Evolutionary conservation across 139 green algal species (phyloP), one percentile per base, ranked within the genome.

Genomic region (Chlorella sp.): DNA sequence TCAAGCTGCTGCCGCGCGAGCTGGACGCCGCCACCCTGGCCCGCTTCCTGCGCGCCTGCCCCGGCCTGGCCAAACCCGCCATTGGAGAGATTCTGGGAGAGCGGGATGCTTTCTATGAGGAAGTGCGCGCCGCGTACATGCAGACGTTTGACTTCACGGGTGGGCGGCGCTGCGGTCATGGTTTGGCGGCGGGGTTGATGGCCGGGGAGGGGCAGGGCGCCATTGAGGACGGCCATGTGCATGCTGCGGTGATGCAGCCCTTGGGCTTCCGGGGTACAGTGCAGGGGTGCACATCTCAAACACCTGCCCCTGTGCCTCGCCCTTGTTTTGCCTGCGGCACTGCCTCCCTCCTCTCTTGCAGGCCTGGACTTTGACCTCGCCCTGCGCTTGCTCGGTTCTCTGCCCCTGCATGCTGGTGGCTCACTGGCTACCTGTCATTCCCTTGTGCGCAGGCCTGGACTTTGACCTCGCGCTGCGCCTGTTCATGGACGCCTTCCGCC

Each of bases 61-160:
- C 95, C 1, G 94, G 95, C 5, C 92, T 99, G 57, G 92, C 93
- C 92, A 98, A 98, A 88, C 71, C 78, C 23, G 90, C 89, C 36
- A 94, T 98, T 28, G 97, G 97, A 0, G 96, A 99, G 83, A 92
- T 98, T 71, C 93, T 99, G 26, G 97, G 97, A 0, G 97, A 99
- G 68, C 89, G 91, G 0, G 93, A 97, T 57, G 70, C 91, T 13
- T 99, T 99, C 85, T 97, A 96, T 84, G 85, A 96, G 20, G 51
- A 87, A 12, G 92, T 97, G 7, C 88, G 97, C 36, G 36, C 90
- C 21, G 80, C 89, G 20, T 98, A 95, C 84, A 87, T 87, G 9
- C 30, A 93, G 16, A 89, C 89, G 3, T 98, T 98, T 75, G 84
- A 98, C 78, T 97, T 98, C 74, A 60, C 60, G 25, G 93, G 90